A percentile compares a stretch with the other conserved stretches of the same genome.
phyloP scores from a whole-genome alignment of 164 flowering plant species.

The Taxillus chinensis region DNA sequence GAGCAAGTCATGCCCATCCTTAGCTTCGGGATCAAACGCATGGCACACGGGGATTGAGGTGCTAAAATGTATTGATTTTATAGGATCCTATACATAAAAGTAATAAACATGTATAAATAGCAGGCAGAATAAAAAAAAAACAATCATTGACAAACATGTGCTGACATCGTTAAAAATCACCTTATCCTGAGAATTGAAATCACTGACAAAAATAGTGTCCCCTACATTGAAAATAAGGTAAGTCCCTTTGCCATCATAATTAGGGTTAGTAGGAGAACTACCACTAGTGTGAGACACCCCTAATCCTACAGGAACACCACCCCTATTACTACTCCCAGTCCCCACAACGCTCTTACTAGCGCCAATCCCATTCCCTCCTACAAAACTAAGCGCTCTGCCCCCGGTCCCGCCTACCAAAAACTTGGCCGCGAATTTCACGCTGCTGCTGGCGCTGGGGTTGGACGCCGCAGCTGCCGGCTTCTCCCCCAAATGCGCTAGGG shows the following conservation, averaged over 20 bases:
- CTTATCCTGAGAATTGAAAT: not conserved
- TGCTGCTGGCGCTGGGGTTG: not conserved
- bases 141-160: not conserved
- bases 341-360: not conserved
- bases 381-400: not conserved
- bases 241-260: slow-evolving; percentile 1
- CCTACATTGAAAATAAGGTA: slow-evolving; percentile 3
- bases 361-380: not conserved
- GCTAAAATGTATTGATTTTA: slow-evolving; percentile 5
- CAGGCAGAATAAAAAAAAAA: not conserved
- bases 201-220: not conserved
- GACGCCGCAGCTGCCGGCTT: not conserved
- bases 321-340: not conserved
- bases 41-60: not conserved
- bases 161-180: not conserved
- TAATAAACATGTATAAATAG: not conserved
- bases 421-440: slow-evolving; percentile 1
- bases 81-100: not conserved
- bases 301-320: not conserved
- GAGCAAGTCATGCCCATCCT: slow-evolving; percentile 4
- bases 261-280: not conserved
- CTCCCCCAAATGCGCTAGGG: not conserved
- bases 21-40: slow-evolving; percentile 2
- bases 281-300: not conserved
- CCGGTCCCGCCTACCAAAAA: not conserved